Evolutionary conservation across 2,329 filamentous ascomycete species (phyloP), one percentile per base, ranked within the genome.

Genomic region (Bipolaris zeicola): DNA sequence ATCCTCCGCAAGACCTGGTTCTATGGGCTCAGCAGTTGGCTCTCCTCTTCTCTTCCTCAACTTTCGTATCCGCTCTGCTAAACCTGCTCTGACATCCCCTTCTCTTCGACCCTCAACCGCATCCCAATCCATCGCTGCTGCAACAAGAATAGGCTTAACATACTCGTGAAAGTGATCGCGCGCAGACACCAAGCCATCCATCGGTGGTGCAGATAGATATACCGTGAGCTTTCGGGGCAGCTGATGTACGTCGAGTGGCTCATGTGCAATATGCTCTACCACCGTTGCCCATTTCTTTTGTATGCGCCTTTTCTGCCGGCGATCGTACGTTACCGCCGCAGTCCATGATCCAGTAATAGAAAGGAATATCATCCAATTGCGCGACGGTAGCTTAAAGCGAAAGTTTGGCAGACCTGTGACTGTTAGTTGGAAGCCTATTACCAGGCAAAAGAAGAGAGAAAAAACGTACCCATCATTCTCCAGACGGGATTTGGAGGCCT

Each of bases 361-460:
- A 77, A 93, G 87, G 80, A 99, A 99, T 70, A 99, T 97, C 79
- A 95, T 87, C 95, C 95, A 99, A 76, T 98, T 98, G 60, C 95
- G 90, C 16, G 94, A 98, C 6, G 95, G 95, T 16, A 99, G 86
- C 77, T 87, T 92, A 67, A 88, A 84, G 57, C 90, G 89, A 59
- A 97, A 85, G 65, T 89, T 90, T 48, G 94, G 94, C 56, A 99
- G 81, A 55, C 94, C 94, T 89, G 54, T 57, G 47, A 60, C 36
- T 45, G 59, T 63, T 59, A 62, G 47, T 46, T 44, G 47, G 31
- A 55, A 6, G 28, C 36, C 47, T 48, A 18, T 52, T 52, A 49
- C 41, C 14, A 55, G 16, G 44, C 34, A 47, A 6, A 47, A 6
- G 24, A 20, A 20, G 20, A 20, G 16, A 33, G 5, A 20, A 28